These are phyloP conservation scores for Sarcocystis neurona DNA, from an alignment of 169 alveolate species.

Conservation along the genomic window DNA sequence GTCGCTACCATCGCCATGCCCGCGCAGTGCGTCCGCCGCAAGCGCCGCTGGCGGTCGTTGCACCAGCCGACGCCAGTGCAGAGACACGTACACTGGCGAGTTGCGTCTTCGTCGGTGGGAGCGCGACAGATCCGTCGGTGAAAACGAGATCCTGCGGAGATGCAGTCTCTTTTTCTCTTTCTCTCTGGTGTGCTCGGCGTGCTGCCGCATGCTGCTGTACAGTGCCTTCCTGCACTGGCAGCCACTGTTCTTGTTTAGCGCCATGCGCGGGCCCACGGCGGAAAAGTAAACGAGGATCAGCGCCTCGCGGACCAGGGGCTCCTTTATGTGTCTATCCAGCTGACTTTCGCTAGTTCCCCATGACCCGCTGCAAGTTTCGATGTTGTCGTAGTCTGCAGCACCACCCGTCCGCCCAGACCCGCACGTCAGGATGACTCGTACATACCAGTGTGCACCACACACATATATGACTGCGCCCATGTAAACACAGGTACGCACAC, in stretches of 20 bases:
- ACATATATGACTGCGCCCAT: background rate
- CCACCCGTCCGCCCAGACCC: too few relatives aligned
- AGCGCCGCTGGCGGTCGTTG: too few relatives aligned
- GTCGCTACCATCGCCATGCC: too few relatives aligned
- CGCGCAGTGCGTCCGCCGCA: too few relatives aligned
- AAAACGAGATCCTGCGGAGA: background rate
- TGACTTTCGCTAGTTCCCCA: constrained; percentile 69
- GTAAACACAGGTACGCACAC: background rate
- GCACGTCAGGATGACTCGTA: too few relatives aligned
- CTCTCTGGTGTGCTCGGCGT: background rate
- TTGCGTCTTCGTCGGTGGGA: background rate
- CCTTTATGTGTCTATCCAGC: constrained; percentile 84
- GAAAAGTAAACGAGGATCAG: constrained; percentile 69
- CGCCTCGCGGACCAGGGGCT: constrained; percentile 80
- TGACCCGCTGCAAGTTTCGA: background rate
- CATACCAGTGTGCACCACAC: too few relatives aligned
- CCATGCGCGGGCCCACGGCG: background rate
- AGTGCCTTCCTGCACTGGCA: background rate
- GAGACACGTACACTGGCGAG: too few relatives aligned
- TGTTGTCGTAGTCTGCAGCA: constrained; percentile 30
- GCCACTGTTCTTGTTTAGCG: background rate
- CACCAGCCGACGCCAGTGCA: too few relatives aligned
- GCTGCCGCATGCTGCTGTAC: background rate
- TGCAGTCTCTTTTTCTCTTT: background rate
- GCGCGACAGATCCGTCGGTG: background rate